Percentiles rank a stretch among this genome's conserved stretches.
Evolutionary conservation across 805 yeast species (phyloP).

Genomic region (Schwanniomyces polymorphus): DNA sequence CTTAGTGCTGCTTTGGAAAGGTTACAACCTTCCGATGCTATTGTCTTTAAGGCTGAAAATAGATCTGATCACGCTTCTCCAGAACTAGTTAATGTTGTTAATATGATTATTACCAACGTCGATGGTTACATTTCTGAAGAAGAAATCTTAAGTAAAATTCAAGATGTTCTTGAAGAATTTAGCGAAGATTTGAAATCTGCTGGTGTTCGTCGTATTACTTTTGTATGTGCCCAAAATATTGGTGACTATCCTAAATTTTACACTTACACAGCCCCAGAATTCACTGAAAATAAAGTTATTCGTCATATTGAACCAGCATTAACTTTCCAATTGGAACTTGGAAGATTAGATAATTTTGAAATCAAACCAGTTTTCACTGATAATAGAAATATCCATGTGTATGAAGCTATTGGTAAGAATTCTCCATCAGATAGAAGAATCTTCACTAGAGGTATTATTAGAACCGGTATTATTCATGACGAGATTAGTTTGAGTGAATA

Average conservation of each 20-base stretch:
- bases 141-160: constrained; percentile 62
- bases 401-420: constrained; percentile 93
- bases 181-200: constrained; percentile 69
- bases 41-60: constrained; percentile 32
- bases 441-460: constrained; percentile 94
- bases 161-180: constrained; percentile 64
- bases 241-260: constrained; percentile 94
- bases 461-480: constrained; percentile 93
- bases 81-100: constrained; percentile 70
- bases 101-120: constrained; percentile 69
- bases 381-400: constrained; percentile 96
- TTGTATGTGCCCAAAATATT: constrained; percentile 77
- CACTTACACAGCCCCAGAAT: constrained; percentile 89
- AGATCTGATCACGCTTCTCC: constrained; percentile 12
- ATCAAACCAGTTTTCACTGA: constrained; percentile 94
- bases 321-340: constrained; percentile 95
- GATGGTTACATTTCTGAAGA: constrained; percentile 76
- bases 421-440: constrained; percentile 91
- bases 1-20: constrained; percentile 72
- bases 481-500: constrained; percentile 93
- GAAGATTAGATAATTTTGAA: constrained; percentile 90
- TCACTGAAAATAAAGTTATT: constrained; percentile 84
- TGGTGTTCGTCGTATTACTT: constrained; percentile 88
- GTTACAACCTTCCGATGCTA: constrained; percentile 52
- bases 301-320: constrained; percentile 98